phyloP scores from a whole-genome alignment of 306 rosid species.

The Prunus armeniaca region DNA sequence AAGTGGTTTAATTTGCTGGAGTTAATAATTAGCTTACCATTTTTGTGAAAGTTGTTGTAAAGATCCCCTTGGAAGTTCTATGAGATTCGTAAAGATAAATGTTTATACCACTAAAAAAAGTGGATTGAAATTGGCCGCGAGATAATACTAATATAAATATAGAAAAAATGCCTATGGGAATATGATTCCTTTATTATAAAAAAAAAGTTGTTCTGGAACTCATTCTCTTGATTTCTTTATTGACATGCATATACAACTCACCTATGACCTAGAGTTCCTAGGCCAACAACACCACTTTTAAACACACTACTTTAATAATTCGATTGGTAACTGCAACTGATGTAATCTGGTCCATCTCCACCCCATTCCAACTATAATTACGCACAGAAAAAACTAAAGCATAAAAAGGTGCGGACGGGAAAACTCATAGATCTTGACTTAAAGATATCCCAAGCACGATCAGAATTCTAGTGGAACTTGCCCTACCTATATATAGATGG shows the following conservation, averaged over 20 bases:
- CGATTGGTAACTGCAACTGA: background rate
- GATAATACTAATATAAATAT: background rate
- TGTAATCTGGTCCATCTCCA: background rate
- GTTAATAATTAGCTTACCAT: background rate
- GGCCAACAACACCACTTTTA: constrained; percentile 16
- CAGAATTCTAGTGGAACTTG: background rate
- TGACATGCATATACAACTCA: constrained; percentile 1
- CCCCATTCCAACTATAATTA: too few species aligned
- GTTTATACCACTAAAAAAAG: background rate
- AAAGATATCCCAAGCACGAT: too few species aligned
- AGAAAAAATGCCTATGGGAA: background rate
- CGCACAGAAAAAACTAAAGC: background rate
- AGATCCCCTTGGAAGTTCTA: background rate
- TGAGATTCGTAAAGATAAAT: constrained; percentile 9
- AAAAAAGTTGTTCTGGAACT: background rate
- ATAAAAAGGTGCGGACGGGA: background rate
- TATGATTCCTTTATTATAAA: constrained; percentile 10
- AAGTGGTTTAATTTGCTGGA: too few species aligned
- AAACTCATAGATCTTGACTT: too few species aligned
- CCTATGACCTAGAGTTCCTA: constrained; percentile 18
- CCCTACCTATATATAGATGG: background rate
- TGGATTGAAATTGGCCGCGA: constrained; percentile 12
- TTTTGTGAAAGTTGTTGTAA: background rate
- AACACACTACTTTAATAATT: background rate
- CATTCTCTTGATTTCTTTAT: background rate